Evolutionary conservation across 805 yeast species (phyloP), one percentile per base, ranked within the genome.

Genomic region (Candida mattraensis): DNA sequence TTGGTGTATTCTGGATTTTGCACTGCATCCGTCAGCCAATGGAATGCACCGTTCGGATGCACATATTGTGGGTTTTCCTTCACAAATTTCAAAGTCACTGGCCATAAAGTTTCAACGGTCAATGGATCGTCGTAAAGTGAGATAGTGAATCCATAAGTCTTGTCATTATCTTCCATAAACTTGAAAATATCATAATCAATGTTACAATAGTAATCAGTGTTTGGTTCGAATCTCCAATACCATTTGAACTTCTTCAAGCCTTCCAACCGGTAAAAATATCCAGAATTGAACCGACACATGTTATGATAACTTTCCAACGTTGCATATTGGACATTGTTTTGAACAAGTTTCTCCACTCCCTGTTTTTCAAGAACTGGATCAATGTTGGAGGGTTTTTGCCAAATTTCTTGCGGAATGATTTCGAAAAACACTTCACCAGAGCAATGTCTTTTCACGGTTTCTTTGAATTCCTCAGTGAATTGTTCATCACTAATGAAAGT

Each of bases 401-500:
- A 76, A 20, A 70, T 46, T 16, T 63, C 69, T 2, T 53, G 37
- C 0, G 81, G 79, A 14, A 79, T 71, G 73, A 44, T 59, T 61
- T 74, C 81, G 51, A 76, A 80, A 39, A 60, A 61, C 36, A 70
- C 58, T 21, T 66, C 61, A 8, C 81, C 63, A 7, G 54, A 60
- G 1, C 79, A 63, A 21, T 70, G 74, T 22, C 80, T 59, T 27
- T 49, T 58, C 25, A 85, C 70, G 11, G 64, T 60, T 9, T 59
- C 55, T 50, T 67, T 83, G 60, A 93, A 91, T 50, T 85, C 91
- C 1, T 83, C 84, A 19, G 78, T 69, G 62, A 91, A 93, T 23
- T 70, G 76, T 41, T 79, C 84, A 58, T 91, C 96, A 60, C 87
- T 88, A 48, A 91, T 71, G 56, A 91, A 93, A 18, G 89, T 88